Evolutionary conservation across 2,329 filamentous ascomycete genomes (phyloP), one percentile per base, ranked within the genome.

Genomic region (Aspergillus uvarum): DNA sequence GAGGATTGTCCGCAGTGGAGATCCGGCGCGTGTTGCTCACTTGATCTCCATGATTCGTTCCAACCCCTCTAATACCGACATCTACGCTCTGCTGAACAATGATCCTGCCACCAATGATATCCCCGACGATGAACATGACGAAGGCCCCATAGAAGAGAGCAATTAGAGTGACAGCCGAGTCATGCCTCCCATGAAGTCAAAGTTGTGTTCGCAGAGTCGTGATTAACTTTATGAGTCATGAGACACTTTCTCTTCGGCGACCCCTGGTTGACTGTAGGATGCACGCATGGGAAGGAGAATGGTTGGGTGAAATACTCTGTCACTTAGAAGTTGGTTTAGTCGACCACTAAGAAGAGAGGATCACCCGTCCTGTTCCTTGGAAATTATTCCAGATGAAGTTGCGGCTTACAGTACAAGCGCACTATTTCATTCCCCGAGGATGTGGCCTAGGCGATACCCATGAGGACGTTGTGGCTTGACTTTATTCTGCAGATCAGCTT

Each of bases 21-120:
- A 70, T 21, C 63, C 67, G 47, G 65, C 63, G n/a, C 56, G 63
- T 1, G 64, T 74, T 4, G 51, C 63, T 19, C 66, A 52, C 29
- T 49, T 74, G 54, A 58, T 74, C 49, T 58, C 64, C 26, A 53
- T 65, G 22, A 72, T 74, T 47, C 72, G 71, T 32, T 65, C 70
- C 14, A 70, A 71, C 19, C 71, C 68, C 8, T 71, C 72, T 6
- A 61, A 71, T 11, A 54, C 65, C 50, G 62, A 70, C 16, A 70
- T 74, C 16, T 66, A 68, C 47, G 54, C 58, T 6, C 56, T 58
- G 4, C 51, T 74, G 51, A 61, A 66, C 21, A 61, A 61, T 31
- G 29, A 63, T 12, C 55, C 56, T 32, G 48, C 47, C 6, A 60
- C 32, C 38, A 29, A 16, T n/a, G 35, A n/a, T 26, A 26, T n/a